These are phyloP conservation scores for Aspergillus unguis DNA, from an alignment of 2,329 filamentous ascomycete genomes.

Conservation along the genomic window DNA sequence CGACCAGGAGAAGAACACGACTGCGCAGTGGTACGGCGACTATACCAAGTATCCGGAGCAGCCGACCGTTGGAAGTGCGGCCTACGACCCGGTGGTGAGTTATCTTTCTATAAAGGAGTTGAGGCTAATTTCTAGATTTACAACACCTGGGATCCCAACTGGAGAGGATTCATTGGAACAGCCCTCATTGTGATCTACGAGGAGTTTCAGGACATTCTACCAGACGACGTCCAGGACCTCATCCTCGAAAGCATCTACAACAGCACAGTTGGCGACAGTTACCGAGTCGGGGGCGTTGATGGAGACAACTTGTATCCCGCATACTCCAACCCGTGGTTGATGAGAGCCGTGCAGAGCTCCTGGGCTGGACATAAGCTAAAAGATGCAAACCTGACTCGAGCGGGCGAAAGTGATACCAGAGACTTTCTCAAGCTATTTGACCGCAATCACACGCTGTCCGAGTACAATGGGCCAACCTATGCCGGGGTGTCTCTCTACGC, in stretches of 20 bases:
- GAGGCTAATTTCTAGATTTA: conserved; percentile 43
- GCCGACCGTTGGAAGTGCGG: conserved; percentile 51
- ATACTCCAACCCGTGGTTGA: conserved; percentile 61
- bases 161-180: conserved; percentile 62
- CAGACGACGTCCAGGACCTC: conserved; percentile 36
- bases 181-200: conserved; percentile 58
- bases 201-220: conserved; percentile 52
- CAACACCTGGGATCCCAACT: conserved; percentile 61
- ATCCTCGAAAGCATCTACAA: conserved; percentile 56
- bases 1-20: conserved; percentile 43
- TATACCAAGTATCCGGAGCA: conserved; percentile 45
- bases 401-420: conserved; percentile 56
- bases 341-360: conserved; percentile 60
- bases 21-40: conserved; percentile 53
- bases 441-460: conserved; percentile 55
- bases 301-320: conserved; percentile 61
- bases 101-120: neutral
- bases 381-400: conserved; percentile 57
- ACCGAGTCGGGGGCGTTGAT: conserved; percentile 59
- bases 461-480: conserved; percentile 63
- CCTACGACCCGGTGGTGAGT: conserved; percentile 43
- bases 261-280: conserved; percentile 57
- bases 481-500: conserved; percentile 60
- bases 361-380: conserved; percentile 56
- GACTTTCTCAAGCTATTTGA: conserved; percentile 58